A percentile compares a stretch with the other conserved stretches of the same genome.
Conservation (phyloP, 176 grass and related monocot genomes). For the Aegilops tauschii region DNA sequence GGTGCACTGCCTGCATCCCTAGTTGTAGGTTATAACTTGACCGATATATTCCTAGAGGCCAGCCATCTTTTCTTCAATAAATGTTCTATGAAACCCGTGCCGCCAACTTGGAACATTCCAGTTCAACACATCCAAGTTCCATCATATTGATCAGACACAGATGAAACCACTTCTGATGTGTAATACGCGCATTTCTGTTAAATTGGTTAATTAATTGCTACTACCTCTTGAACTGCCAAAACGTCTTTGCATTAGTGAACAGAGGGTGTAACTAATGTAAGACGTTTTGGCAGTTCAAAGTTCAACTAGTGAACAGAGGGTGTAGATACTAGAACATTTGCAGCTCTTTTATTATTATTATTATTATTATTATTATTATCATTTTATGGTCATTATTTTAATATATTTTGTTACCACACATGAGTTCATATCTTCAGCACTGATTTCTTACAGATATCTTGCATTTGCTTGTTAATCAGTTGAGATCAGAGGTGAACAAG, state of each 20-base stretch:
- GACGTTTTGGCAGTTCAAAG: no score
- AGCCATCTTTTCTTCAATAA: background rate
- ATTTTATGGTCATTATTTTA: constrained; percentile 7
- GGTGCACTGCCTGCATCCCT: background rate
- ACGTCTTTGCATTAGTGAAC: no score
- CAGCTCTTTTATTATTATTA: background rate
- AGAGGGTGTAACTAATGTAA: no score
- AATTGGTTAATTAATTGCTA: background rate
- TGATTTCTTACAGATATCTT: background rate
- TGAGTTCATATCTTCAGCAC: constrained; percentile 12
- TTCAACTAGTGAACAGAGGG: no score
- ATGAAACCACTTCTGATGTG: constrained; percentile 4
- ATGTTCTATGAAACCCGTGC: background rate
- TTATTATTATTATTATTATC: background rate
- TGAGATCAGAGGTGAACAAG: constrained; percentile 99
- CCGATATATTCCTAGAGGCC: background rate
- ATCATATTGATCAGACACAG: constrained; percentile 1
- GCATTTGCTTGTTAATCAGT: constrained; percentile 38
- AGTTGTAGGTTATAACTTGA: background rate
- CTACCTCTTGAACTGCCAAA: no score
- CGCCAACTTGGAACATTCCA: constrained; percentile 21
- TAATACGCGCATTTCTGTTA: constrained; percentile 3
- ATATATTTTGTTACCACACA: background rate
- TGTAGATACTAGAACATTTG: background rate
- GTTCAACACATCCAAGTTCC: background rate